Base-by-base conservation (phyloP, 73 alveolate genomes). In the Uronychia binucleata region DNA sequence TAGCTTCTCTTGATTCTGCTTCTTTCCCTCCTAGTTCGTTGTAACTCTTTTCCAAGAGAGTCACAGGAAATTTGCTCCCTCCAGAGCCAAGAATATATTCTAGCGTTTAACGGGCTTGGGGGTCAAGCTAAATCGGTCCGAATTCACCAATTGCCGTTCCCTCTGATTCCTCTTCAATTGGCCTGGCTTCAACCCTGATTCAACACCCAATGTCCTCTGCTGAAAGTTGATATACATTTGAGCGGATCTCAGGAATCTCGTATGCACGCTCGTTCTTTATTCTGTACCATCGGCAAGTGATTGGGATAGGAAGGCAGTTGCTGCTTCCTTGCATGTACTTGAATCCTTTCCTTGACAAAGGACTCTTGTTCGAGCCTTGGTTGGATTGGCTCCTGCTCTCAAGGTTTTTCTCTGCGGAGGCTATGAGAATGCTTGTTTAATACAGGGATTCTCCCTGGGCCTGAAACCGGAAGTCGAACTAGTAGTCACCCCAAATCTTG, bases 191-290 rank as follows among this genome's bases (percentile, higher is more conserved):
- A 26, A 85, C 83, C 75, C 90, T 78, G n/a, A 90, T 90, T 33
- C 79, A 85, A 79, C 95, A 90, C 26, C 91, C 91, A 30, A 90
- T 87, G 58, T 90, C 95, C 31, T 90, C 95, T 11, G 95, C 95
- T 1, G 91, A 79, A 1, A 90, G 81, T 58, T 90, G 86, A 58
- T 90, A 90, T 8, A 90, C 95, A 75, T 90, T 90, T 0, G 83
- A 33, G 57, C 74, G 75, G 33, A 88, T 88, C 59, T 79, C 94
- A 11, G 81, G 85, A 0, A 88, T 79, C 31, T 83, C 33, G 59
- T 88, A 88, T 46, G 80, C 35, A n/a, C 94, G 78, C 67, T 82
- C 89, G 30, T 86, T 79, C 59, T 86, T 88, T 59, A 88, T 83
- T 34, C 94, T 75, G 29, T 30, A 86, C 94, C 94, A 88, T 1